Percentiles rank a stretch among this genome's conserved stretches.
Evolutionary conservation across 306 rosid species (phyloP).

Genomic region (Gillenia trifoliata): DNA sequence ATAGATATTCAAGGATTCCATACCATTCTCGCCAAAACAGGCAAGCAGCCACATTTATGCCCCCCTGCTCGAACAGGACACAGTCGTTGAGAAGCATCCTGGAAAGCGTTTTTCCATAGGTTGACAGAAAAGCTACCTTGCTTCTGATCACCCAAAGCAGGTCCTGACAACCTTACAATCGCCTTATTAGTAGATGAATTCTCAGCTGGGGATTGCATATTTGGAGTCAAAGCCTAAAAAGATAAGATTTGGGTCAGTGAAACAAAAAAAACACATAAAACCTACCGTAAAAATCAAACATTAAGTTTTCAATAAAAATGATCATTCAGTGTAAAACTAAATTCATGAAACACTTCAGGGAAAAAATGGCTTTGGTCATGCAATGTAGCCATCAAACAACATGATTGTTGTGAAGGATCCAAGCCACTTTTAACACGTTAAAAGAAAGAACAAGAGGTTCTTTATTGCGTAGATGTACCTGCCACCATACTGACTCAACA

Average conservation of each 20-base stretch:
- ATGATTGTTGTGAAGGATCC: background rate
- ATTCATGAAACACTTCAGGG: background rate
- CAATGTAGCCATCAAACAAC: background rate
- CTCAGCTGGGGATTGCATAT: conserved; percentile 68
- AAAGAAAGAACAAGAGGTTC: background rate
- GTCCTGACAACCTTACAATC: conserved; percentile 57
- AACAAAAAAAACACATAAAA: background rate
- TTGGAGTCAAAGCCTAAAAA: conserved; percentile 86
- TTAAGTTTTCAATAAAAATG: background rate
- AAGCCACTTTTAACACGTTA: background rate
- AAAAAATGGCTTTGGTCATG: background rate
- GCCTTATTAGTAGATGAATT: conserved; percentile 35
- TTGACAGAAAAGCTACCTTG: conserved; percentile 80
- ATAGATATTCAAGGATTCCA: background rate
- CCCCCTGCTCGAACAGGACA: conserved; percentile 97
- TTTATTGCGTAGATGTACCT: conserved; percentile 44
- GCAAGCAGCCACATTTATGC: conserved; percentile 97
- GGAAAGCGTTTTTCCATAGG: conserved; percentile 85
- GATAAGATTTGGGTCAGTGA: conserved; percentile 14
- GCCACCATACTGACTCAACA: conserved; percentile 99
- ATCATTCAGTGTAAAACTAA: background rate
- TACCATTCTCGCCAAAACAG: conserved; percentile 82
- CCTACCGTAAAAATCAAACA: background rate
- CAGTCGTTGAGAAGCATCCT: conserved; percentile 79
- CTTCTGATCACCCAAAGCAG: conserved; percentile 76